Percentiles rank a stretch among this genome's conserved stretches.
Conservation (phyloP, 176 grass and related monocot genomes). For the Stipa capillata region DNA sequence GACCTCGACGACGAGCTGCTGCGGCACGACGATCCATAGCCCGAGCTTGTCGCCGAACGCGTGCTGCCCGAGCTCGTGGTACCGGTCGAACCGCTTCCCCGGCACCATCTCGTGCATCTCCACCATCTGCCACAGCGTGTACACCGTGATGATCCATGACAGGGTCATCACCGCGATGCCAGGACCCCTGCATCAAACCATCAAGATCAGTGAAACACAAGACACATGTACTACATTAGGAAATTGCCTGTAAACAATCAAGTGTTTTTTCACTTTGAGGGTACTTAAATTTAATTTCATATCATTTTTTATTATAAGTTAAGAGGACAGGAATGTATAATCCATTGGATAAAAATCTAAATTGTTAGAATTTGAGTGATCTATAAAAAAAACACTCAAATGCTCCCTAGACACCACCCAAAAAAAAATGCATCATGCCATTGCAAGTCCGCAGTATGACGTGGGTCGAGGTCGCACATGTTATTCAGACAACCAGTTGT, state of each 20-base stretch:
- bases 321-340: too few relatives aligned
- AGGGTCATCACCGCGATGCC: constrained; percentile 67
- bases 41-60: constrained; percentile 53
- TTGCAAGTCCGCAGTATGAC: neutral
- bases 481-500: neutral
- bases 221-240: too few relatives aligned
- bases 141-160: constrained; percentile 79
- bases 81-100: constrained; percentile 60
- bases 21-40: constrained; percentile 45
- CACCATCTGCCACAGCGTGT: constrained; percentile 92
- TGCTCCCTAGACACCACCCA: too few relatives aligned
- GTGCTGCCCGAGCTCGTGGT: constrained; percentile 62
- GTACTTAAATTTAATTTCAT: too few relatives aligned
- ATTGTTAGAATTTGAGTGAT: too few relatives aligned
- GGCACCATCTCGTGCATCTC: constrained; percentile 83
- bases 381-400: too few relatives aligned
- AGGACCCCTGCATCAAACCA: constrained; percentile 32
- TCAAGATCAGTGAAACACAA: neutral
- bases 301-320: too few relatives aligned
- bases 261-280: too few relatives aligned
- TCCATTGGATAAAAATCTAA: too few relatives aligned
- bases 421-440: too few relatives aligned
- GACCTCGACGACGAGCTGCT: constrained; percentile 46
- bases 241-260: too few relatives aligned
- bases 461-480: neutral